phyloP scores from a whole-genome alignment of 2,329 filamentous ascomycete species.

The Stachybotrys chartarum region DNA sequence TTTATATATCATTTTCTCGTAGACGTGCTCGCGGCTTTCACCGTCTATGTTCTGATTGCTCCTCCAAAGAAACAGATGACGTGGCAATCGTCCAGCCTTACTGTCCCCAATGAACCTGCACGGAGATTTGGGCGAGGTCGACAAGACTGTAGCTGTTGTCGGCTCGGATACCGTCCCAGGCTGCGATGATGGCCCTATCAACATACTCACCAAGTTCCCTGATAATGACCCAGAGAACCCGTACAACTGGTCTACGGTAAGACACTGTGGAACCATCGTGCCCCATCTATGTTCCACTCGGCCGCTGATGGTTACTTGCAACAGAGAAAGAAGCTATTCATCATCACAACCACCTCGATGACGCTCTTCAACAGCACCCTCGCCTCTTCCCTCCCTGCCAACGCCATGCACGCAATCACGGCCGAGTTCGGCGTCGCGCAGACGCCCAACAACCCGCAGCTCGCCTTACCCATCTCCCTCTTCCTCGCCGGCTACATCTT shows the following conservation, averaged over 20 bases:
- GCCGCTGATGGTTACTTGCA: background rate
- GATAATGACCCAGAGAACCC: background rate
- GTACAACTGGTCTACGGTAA: background rate
- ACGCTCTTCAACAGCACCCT: conserved; percentile 1
- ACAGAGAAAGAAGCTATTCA: background rate
- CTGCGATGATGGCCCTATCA: background rate
- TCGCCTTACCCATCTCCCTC: background rate
- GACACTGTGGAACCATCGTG: background rate
- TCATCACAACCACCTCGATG: background rate
- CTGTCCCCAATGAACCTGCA: no score
- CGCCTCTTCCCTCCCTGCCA: background rate
- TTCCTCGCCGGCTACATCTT: background rate
- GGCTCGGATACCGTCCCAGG: no score
- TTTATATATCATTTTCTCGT: no score
- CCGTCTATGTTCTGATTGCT: no score
- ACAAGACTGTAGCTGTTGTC: no score
- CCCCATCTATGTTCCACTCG: background rate
- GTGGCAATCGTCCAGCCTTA: no score
- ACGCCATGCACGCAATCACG: background rate
- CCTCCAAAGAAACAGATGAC: no score
- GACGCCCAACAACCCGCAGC: background rate
- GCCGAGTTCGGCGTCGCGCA: background rate
- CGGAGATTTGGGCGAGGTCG: no score
- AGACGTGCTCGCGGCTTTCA: no score
- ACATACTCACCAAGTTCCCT: background rate